Evolutionary conservation across 2,329 filamentous ascomycete species (phyloP), one percentile per base, ranked within the genome.

Genomic region (Alternaria solani): DNA sequence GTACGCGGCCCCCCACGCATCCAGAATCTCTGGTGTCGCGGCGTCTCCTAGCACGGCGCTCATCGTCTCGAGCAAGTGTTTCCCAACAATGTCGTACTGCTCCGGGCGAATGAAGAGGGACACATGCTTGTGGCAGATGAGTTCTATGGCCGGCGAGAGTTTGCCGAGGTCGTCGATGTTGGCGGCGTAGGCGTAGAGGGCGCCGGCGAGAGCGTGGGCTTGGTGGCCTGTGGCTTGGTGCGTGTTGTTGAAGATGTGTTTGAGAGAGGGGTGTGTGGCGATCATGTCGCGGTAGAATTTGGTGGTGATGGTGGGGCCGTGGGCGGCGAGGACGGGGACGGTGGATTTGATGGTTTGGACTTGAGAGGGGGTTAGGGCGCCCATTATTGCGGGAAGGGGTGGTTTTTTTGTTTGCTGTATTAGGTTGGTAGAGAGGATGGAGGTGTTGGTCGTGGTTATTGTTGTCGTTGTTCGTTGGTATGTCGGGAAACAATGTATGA

Each of bases 71-170:
- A 93, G 82, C 12, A 93, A 83, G 71, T 90, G 88, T 70, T 87
- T 86, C 56, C 88, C 90, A 3, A 93, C 89, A 43, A 92, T 85
- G 34, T 84, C 82, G 76, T 93, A 93, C 63, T 92, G 88, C 39
- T 90, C 87, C 0, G 90, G 85, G 56, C 81, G 82, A 72, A 93
- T 88, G 68, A 87, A 87, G 2, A 93, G 82, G 1, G 88, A 90
- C 60, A 86, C 90, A 75, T 93, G 91, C 78, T 92, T 93, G 75
- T 92, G 87, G 75, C 88, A 90, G 65, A 94, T 93, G 69, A 89
- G 86, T 76, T 92, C 88, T 14, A 87, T 77, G 0, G 84, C 81
- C 0, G 85, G 82, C 12, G 75, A 75, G 5, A 93, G 82, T 20
- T 81, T 85, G 47, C 83, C 85, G 0, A 92, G 83, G 72, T 92